Base-by-base conservation (phyloP, 192 early-diverging fungal species). In the Coemansia sp. region DNA sequence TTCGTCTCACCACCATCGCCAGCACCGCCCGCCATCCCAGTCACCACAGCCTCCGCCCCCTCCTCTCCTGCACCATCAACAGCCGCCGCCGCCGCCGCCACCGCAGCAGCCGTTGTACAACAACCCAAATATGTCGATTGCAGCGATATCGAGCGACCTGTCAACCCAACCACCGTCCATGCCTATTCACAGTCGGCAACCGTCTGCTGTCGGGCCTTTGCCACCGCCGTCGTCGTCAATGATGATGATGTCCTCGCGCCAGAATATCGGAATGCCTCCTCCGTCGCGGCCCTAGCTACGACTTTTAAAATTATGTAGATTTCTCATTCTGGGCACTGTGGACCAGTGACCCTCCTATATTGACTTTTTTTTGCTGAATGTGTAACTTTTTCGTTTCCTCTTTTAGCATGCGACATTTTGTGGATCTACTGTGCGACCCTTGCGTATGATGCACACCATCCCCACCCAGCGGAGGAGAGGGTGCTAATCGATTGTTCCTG, bases 191-290 rank as follows among this genome's bases (percentile, higher is more conserved):
- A 53, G 52, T 27, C 52, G 52, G 24, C 52, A 53, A 15, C 27
- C 27, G 3, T 53, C 52, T 29, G 52, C 27, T 15, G 52, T 53
- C 11, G 52, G 52, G 27, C 52, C 52, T 2, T 18, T 15, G 15
- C 45, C 20, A 6, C 52, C 27, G 52, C 30, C 29, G 29, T 12
- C 52, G 15, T 30, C 53, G 53, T 56, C 53, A n/a, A 29, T 22
- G 15, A 56, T 16, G 53, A 56, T 56, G 29, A 16, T 32, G 53
- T 34, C 53, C 6, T 56, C 29, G 27, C 49, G 38, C 29, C 62
- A 63, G 62, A 44, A 63, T 18, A 63, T 49, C 22, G 62, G 62
- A n/a, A 49, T 63, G 62, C 62, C 62, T 65, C 49, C n/a, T 12
- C 64, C 47, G 52, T 27, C 60, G 16, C 60, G 34, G 50, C 64